Evolutionary conservation across 306 rosid species (phyloP).

Genomic region (Trifolium pratense): DNA sequence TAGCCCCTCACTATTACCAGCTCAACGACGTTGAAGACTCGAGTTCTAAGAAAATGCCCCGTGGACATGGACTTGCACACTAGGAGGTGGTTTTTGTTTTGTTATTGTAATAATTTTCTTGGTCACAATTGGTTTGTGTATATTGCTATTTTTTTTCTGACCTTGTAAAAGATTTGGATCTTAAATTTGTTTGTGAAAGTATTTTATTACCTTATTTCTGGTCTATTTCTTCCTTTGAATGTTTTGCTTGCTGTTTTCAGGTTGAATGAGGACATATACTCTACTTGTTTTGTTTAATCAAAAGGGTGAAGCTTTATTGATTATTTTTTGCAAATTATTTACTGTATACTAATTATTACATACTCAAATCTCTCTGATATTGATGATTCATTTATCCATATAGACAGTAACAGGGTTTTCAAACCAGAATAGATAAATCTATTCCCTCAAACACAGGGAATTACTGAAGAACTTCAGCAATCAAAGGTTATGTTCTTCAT

Average conservation of each 20-base stretch:
- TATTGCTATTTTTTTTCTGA: not conserved
- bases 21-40: conserved; percentile 82
- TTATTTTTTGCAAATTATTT: no score
- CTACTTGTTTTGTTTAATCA: not conserved
- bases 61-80: conserved; percentile 12
- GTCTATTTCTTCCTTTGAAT: conserved; percentile 2
- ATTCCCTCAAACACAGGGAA: conserved; percentile 53
- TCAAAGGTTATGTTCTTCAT: conserved; percentile 74
- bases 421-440: conserved; percentile 38
- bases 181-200: no score
- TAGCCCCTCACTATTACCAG: conserved; percentile 93
- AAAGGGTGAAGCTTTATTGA: not conserved
- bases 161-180: not conserved
- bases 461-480: conserved; percentile 70
- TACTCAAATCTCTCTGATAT: no score
- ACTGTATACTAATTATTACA: no score
- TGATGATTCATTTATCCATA: not conserved
- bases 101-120: no score
- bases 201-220: not conserved
- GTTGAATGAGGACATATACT: not conserved
- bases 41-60: conserved; percentile 8
- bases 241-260: not conserved
- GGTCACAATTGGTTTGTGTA: not conserved
- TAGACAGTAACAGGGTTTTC: conserved; percentile 12
- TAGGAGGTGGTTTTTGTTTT: not conserved